Evolutionary conservation across 2,329 filamentous ascomycete species (phyloP), one percentile per base, ranked within the genome.

Genomic region (Xylaria sp.): DNA sequence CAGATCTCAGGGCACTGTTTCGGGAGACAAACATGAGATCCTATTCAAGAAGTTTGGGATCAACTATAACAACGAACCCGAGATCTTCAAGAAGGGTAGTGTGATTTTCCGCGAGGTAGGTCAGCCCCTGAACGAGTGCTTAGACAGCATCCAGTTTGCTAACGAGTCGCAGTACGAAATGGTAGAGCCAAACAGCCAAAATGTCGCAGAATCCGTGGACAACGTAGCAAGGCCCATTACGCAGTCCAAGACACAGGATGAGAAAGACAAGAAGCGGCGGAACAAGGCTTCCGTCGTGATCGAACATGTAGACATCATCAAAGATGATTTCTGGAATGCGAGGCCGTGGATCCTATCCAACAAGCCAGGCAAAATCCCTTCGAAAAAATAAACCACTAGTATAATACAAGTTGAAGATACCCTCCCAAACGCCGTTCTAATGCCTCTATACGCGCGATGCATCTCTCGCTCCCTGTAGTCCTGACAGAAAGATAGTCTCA

Each of bases 1-100:
- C 35, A 39, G 44, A 50, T 46, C 46, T 52, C 13, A 92, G 89
- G 92, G 93, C 2, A 95, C 92, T 0, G 75, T 95, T 1, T 84
- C 92, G 2, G 80, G 85, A 2, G 92, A 97, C 69, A 99, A 99
- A 77, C 94, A 99, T 71, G 94, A 99, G 77, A 95, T 99, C 18
- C 77, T 99, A 11, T 99, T 94, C 74, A 89, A 87, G 1, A 82
- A 83, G 30, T 97, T 96, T 73, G 84, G 87, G 2, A 92, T 97
- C 72, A 99, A 99, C 76, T 99, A 99, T 76, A 99, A 99, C 75
- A 94, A 96, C 66, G 94, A 99, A 74, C 85, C 86, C 0, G 91
- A 95, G 64, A 92, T 97, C 13, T 96, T 85, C 74, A 94, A 88
- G 73, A 99, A 97, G 73, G 94, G 94, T 3, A 97, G 91, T 66